Evolutionary conservation across 108 stramenopile species (phyloP).

Genomic region (Heterococcus sp.): DNA sequence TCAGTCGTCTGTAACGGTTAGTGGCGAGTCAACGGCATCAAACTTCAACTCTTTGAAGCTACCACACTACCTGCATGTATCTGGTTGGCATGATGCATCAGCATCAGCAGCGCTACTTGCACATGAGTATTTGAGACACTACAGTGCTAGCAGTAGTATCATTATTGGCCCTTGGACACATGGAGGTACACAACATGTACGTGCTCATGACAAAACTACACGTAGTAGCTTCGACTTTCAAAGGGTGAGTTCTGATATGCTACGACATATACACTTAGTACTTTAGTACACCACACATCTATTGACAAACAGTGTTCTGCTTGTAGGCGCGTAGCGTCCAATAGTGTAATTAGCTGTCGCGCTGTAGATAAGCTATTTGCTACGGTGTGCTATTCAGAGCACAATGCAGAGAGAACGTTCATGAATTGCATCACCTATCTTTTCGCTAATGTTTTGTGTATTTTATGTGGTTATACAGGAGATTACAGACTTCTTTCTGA

Average conservation of each 20-base stretch:
- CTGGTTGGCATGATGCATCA: conserved; percentile 16
- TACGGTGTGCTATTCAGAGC: too few relatives aligned
- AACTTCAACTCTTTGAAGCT: neutral
- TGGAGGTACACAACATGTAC: conserved; percentile 19
- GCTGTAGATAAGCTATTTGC: too few relatives aligned
- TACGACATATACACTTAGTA: too few relatives aligned
- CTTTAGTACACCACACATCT: too few relatives aligned
- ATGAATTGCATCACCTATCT: too few relatives aligned
- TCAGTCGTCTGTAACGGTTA: neutral
- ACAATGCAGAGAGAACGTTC: too few relatives aligned
- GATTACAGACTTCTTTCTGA: neutral
- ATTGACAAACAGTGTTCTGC: too few relatives aligned
- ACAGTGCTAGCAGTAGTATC: neutral
- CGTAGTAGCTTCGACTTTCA: neutral
- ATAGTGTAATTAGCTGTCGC: too few relatives aligned
- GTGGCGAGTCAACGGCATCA: too few relatives aligned
- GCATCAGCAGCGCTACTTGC: neutral
- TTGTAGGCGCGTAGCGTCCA: too few relatives aligned
- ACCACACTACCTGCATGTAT: conserved; percentile 38
- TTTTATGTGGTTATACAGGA: too few relatives aligned
- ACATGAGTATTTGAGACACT: neutral
- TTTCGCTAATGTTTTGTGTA: too few relatives aligned
- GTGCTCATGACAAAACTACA: conserved; percentile 8
- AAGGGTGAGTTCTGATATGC: neutral
- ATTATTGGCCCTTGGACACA: conserved; percentile 26